Conservation (phyloP, 345 rosid genomes). For the Salix brachista region DNA sequence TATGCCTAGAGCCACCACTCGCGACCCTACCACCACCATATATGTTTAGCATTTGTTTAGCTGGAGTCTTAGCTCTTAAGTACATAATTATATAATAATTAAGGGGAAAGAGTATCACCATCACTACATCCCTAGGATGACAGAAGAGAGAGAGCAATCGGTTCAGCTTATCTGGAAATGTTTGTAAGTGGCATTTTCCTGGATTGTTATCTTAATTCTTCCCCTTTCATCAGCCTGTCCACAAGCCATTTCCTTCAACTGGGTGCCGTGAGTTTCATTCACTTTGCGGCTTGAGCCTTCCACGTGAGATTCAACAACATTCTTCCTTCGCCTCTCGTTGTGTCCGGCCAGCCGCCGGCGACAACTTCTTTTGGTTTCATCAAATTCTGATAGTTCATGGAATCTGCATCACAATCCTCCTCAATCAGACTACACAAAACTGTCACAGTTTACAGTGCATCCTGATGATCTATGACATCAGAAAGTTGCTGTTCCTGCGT, state of each 20-base stretch:
- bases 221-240: slow-evolving; percentile 40
- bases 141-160: slow-evolving; percentile 65
- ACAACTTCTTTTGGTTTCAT: slow-evolving; percentile 53
- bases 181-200: slow-evolving; percentile 37
- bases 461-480: neutral
- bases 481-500: neutral
- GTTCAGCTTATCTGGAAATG: slow-evolving; percentile 45
- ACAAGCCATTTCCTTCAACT: slow-evolving; percentile 32
- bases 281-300: slow-evolving; percentile 35
- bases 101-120: neutral
- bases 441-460: neutral
- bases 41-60: neutral
- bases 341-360: slow-evolving; percentile 58
- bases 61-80: neutral
- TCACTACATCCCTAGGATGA: slow-evolving; percentile 26
- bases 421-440: neutral
- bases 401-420: slow-evolving; percentile 33
- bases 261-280: neutral
- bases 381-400: slow-evolving; percentile 53
- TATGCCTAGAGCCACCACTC: neutral
- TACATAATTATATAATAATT: neutral
- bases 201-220: slow-evolving; percentile 36
- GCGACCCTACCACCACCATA: neutral
- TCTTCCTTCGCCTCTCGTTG: slow-evolving; percentile 60
- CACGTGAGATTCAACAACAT: slow-evolving; percentile 23